Base-by-base conservation (phyloP, 2,329 filamentous ascomycete species). In the Cladophialophora exuberans region DNA sequence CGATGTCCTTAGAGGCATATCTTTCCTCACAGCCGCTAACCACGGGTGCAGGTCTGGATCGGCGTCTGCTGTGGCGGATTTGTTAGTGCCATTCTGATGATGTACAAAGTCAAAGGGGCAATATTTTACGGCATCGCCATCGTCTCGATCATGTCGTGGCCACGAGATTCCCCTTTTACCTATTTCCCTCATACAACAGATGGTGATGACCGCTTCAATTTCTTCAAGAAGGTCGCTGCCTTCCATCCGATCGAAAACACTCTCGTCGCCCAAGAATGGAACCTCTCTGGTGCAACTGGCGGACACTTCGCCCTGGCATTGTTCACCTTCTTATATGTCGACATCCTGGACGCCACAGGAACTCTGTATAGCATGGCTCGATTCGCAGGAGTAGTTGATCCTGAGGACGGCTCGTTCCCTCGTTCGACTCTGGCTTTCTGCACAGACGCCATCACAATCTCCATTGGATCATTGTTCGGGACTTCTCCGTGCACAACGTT, bases 321-420 rank as follows among this genome's bases (percentile, higher is more conserved):
- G 61, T 86, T 95, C 70, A 95, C 90, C 2, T 95, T 96, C 74
- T 79, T 95, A 18, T 95, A 95, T 66, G 90, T 95, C 62, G 90
- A 95, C 66, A 93, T 95, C 59, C 83, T 95, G 39, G 90, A 95
- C 71, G 86, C 84, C 62, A 95, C 90, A 0, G 90, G 89, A 64
- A 95, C 90, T 1, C 76, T 95, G 56, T 96, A 95, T 74, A 88
- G 88, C 17, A 95, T 96, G 90, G 90, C 90, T 15, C 85, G 86
- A 25, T 94, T 93, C 71, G 87, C 86, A 62, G 84, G 88, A 39
- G 83, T 88, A 53, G 86, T 95, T 67, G 88, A 96, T 63, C 87
- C 89, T 63, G 80, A 84, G 45, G 94, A 90, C 0, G 86, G 91
- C 67, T 90, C 95, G 67, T 96, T 96, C 59, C 90, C 94, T 70